A percentile compares a stretch with the other conserved stretches of the same genome.
Conservation (phyloP, 768 basidiomycete species). For the Auricularia sp. region DNA sequence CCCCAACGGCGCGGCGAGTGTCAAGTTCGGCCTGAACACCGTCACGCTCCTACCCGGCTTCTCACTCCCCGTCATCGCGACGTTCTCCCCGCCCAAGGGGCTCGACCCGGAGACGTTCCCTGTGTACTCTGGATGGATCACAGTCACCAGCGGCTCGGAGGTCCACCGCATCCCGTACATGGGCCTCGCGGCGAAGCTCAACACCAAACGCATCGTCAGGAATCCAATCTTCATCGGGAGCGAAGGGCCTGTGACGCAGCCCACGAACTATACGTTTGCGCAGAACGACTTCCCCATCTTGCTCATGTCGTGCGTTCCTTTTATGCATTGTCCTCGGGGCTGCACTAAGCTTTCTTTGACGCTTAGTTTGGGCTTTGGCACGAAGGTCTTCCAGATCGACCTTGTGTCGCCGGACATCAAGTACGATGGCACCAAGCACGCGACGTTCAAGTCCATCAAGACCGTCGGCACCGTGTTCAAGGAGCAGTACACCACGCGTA, state of each 20-base stretch:
- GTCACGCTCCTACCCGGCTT: slow-evolving; percentile 37
- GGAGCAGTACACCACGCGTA: slow-evolving; percentile 37
- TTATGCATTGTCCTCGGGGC: neutral
- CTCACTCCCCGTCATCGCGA: slow-evolving; percentile 30
- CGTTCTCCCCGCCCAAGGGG: slow-evolving; percentile 37
- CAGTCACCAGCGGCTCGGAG: slow-evolving; percentile 22
- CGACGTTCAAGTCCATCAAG: slow-evolving; percentile 23
- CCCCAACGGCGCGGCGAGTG: slow-evolving; percentile 34
- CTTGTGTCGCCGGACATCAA: slow-evolving; percentile 52
- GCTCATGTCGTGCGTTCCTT: neutral
- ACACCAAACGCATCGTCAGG: slow-evolving; percentile 39
- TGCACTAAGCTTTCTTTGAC: neutral
- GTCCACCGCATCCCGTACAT: slow-evolving; percentile 36
- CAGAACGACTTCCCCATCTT: slow-evolving; percentile 18
- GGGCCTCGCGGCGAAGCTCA: slow-evolving; percentile 32
- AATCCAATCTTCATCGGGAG: slow-evolving; percentile 36
- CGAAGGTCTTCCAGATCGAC: slow-evolving; percentile 55
- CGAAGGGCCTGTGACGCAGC: slow-evolving; percentile 26
- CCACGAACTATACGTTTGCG: slow-evolving; percentile 40
- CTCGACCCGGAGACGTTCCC: slow-evolving; percentile 38
- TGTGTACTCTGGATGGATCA: slow-evolving; percentile 52
- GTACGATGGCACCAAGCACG: slow-evolving; percentile 28
- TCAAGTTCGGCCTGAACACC: slow-evolving; percentile 35
- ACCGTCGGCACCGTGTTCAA: slow-evolving; percentile 43
- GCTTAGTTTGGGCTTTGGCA: slow-evolving; percentile 39